Evolutionary conservation across 2,329 filamentous ascomycete species (phyloP).

Genomic region (Fusarium lyarnte): DNA sequence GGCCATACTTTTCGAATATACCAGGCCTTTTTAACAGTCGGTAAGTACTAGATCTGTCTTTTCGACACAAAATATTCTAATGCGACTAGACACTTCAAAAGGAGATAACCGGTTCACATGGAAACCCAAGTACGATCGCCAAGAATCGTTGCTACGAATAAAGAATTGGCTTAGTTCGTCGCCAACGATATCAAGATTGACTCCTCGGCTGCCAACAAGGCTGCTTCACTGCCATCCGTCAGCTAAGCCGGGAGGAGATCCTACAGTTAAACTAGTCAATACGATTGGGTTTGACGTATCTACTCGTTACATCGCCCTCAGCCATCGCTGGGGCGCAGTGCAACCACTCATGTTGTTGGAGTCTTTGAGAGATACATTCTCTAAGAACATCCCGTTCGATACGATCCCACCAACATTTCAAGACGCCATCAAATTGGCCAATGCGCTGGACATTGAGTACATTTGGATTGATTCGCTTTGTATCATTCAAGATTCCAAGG

Average conservation of each 20-base stretch:
- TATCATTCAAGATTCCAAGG: constrained; percentile 32
- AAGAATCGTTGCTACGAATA: constrained; percentile 19
- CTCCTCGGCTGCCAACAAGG: constrained; percentile 19
- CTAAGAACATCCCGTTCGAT: constrained; percentile 4
- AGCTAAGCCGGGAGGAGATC: not conserved
- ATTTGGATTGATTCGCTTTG: constrained; percentile 35
- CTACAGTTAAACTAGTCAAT: constrained; percentile 9
- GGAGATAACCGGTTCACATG: constrained; percentile 1
- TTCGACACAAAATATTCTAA: not conserved
- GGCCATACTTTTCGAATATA: constrained; percentile 2
- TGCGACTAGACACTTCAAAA: not conserved
- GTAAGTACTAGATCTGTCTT: not conserved
- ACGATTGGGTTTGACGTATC: not conserved
- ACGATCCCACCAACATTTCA: constrained; percentile 28
- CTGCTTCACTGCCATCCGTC: constrained; percentile 14
- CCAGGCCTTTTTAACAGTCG: not conserved
- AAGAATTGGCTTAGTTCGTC: constrained; percentile 12
- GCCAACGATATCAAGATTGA: not conserved
- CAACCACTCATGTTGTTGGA: constrained; percentile 23
- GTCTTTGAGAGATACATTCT: not conserved
- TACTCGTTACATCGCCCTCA: constrained; percentile 27
- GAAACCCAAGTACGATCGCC: constrained; percentile 16
- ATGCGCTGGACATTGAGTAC: constrained; percentile 14
- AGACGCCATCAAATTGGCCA: constrained; percentile 20
- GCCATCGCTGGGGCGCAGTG: constrained; percentile 27